Conservation (phyloP, 768 basidiomycete genomes). For the Auricularia sp. region DNA sequence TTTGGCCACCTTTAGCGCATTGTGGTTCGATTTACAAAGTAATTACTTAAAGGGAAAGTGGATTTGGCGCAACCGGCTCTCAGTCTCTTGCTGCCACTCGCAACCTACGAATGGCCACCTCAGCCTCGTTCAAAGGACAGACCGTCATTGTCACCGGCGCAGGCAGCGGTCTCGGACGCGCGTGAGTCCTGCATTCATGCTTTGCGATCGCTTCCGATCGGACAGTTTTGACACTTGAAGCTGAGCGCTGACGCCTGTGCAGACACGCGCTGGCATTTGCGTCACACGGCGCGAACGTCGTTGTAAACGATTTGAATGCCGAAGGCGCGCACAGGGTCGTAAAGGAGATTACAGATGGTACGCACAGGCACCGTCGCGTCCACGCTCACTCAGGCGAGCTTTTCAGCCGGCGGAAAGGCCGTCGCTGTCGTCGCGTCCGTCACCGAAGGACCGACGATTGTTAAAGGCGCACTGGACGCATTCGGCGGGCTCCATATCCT, state of each 20-base stretch:
- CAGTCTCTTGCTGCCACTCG: too few species aligned
- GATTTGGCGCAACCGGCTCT: too few species aligned
- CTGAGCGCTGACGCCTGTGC: constrained; percentile 6
- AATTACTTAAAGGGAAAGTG: too few species aligned
- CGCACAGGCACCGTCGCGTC: too few species aligned
- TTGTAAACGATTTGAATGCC: constrained; percentile 89
- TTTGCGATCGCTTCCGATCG: too few species aligned
- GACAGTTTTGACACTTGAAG: too few species aligned
- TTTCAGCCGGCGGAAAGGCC: constrained; percentile 78
- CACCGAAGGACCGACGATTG: constrained; percentile 76
- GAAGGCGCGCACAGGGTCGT: constrained; percentile 87
- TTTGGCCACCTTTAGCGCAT: too few species aligned
- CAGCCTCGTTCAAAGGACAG: constrained; percentile 69
- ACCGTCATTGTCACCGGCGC: constrained; percentile 92
- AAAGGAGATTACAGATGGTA: constrained; percentile 52
- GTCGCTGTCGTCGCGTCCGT: constrained; percentile 79
- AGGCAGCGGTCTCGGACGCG: constrained; percentile 89
- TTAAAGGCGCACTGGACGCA: constrained; percentile 76
- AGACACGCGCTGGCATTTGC: constrained; percentile 90
- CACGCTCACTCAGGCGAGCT: too few species aligned
- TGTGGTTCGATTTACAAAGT: too few species aligned
- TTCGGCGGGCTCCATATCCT: constrained; percentile 82
- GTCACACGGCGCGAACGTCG: constrained; percentile 82
- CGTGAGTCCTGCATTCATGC: constrained; percentile 41
- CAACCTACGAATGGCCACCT: constrained; percentile 2